Base-by-base conservation (phyloP, 192 early-diverging fungal genomes). In the Entophlyctis luteolus region DNA sequence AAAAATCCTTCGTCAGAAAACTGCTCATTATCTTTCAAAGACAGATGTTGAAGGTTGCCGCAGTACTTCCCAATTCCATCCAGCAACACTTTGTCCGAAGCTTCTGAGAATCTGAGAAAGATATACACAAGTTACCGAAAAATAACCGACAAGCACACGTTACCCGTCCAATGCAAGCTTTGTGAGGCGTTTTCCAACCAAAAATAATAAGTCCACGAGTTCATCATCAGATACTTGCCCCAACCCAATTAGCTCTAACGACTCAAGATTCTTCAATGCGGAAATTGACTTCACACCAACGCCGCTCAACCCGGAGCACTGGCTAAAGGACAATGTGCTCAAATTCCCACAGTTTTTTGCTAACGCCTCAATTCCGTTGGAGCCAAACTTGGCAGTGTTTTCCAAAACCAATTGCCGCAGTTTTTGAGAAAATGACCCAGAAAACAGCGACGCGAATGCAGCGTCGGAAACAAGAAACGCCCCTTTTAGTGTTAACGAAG, bases 391-490 rank as follows among this genome's bases (percentile, higher is more conserved):
- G 22, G 79, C 75, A 2, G 76, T 74, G 55, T 76, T 62, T 59
- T 70, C 56, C 22, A 81, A 72, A n/a, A 16, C n/a, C 18, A 81
- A 59, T 0, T 69, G 34, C 33, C 5, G 3, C 29, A 95, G 76
- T 36, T 35, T 66, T n/a, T 35, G 18, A 2, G 48, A 14, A 25
- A 55, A 6, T 20, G 32, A 22, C 27, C 80, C 70, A 0, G 59
- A 27, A 70, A 95, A 89, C 33, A 92, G 77, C 10, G 55, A 54
- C 8, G 74, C 79, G 71, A 85, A 95, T 23, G 77, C 77, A 0
- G 23, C 25, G 42, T 87, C 83, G 1, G 75, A 80, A 1, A 91
- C 78, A 35, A 92, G 77, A 39, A 90, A 90, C 0, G 88, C 84
- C 0, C 93, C 93, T 33, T 86, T 78, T 10, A 93, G 75, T 2